A percentile compares a stretch with the other conserved stretches of the same genome.
Evolutionary conservation across 1,284 basidiomycete genomes (phyloP).

Genomic region (Leccinum solheimii): DNA sequence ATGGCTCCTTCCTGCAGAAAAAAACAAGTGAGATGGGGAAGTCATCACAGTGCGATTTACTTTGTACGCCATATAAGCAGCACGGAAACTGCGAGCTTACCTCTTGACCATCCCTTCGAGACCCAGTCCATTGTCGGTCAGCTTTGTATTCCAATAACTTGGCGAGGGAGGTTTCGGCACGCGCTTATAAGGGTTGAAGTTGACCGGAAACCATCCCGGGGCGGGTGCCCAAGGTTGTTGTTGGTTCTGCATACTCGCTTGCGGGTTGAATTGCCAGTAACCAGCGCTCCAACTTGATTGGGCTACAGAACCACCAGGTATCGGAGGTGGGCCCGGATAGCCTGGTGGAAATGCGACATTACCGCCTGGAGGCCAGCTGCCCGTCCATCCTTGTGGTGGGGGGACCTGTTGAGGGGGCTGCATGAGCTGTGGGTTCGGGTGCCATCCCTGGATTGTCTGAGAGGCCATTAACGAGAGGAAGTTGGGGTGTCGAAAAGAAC

Average conservation of each 20-base stretch:
- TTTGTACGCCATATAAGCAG: background rate
- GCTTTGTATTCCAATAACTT: conserved; percentile 57
- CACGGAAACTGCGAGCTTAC: conserved; percentile 45
- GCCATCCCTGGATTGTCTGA: conserved; percentile 34
- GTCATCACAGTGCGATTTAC: conserved; percentile 10
- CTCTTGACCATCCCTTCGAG: conserved; percentile 61
- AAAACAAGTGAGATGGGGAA: background rate
- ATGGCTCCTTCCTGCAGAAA: conserved; percentile 35
- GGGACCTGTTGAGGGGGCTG: conserved; percentile 25
- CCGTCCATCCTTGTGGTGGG: conserved; percentile 35
- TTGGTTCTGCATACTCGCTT: conserved; percentile 25
- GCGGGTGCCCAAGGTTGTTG: conserved; percentile 36
- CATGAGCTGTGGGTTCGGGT: conserved; percentile 36
- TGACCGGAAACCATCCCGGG: conserved; percentile 31
- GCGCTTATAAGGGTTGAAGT: conserved; percentile 63
- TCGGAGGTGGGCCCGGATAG: conserved; percentile 35
- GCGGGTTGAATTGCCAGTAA: conserved; percentile 35
- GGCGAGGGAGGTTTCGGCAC: conserved; percentile 55
- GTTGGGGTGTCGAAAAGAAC: background rate
- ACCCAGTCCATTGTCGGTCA: conserved; percentile 63
- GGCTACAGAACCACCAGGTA: conserved; percentile 17
- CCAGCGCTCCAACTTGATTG: conserved; percentile 33
- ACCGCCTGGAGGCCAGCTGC: conserved; percentile 34
- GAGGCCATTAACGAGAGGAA: conserved; percentile 23
- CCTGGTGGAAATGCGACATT: conserved; percentile 35